Evolutionary conservation across 2,329 filamentous ascomycete species (phyloP), one percentile per base, ranked within the genome.

Genomic region (Arthrocladium fulminans): DNA sequence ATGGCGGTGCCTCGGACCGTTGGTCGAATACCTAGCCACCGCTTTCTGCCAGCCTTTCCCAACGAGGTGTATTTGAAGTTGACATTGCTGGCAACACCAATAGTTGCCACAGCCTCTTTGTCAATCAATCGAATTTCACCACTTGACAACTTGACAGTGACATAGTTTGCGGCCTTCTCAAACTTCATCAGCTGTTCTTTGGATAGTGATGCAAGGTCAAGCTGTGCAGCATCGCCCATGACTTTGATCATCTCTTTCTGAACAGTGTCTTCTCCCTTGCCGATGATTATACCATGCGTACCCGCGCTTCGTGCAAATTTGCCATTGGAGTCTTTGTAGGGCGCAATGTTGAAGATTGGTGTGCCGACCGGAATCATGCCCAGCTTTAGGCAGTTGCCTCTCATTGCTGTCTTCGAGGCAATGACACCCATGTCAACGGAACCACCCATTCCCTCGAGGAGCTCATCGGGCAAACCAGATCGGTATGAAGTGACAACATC

Each of bases 351-450:
- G 74, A 85, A 96, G 45, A 98, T 81, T 35, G 88, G 80, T 2
- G 88, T 95, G n/a, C 92, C 90, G 32, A 96, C 77, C 1, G 92
- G 94, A 51, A 98, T 86, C 83, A 98, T 92, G 68, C 94, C 86
- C 64, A 98, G 74, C 12, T 92, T 92, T 58, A 98, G 70, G 65
- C 92, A 98, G 67, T 98, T 98, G 48, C 92, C 92, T 61, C 88
- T 79, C 72, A 89, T 89, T 1, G 88, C 89, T 20, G 94, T 98
- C 72, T 87, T 92, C 24, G 92, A 86, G 6, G 94, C 92, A 53
- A 98, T 72, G 65, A 98, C 87, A 83, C 94, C 94, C 9, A 90
- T 88, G 74, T 98, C 92, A 44, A 96, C 78, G 35, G 83, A 72
- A 58, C 92, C 90, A 52, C 92, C 92, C 89, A 98, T 97, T 63